These are phyloP conservation scores for Podaxis mareebaensis DNA, from an alignment of 768 basidiomycete species.

Conservation along the genomic window DNA sequence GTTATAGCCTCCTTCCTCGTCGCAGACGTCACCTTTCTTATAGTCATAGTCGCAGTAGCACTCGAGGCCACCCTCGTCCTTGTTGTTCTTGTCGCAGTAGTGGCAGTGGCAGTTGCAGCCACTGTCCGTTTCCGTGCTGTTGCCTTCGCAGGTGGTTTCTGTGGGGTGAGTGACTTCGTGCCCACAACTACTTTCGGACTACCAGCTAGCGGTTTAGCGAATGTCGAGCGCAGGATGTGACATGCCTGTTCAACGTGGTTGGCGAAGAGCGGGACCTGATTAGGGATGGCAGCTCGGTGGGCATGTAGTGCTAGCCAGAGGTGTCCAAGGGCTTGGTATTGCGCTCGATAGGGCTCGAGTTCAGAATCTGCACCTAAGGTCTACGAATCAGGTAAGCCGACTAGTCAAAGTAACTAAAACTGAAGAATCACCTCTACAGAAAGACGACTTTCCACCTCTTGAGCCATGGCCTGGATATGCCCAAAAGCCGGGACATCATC, in stretches of 20 bases:
- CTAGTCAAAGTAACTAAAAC: neutral
- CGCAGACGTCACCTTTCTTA: slow-evolving; percentile 24
- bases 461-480: slow-evolving; percentile 36
- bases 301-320: slow-evolving; percentile 74
- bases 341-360: slow-evolving; percentile 34
- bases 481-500: slow-evolving; percentile 29
- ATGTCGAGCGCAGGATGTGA: slow-evolving; percentile 34
- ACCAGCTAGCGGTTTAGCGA: neutral
- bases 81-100: slow-evolving; percentile 21
- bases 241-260: slow-evolving; percentile 58
- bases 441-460: slow-evolving; percentile 44
- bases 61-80: slow-evolving; percentile 17
- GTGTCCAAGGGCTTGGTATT: slow-evolving; percentile 57
- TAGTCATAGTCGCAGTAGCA: slow-evolving; percentile 27
- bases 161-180: slow-evolving; percentile 20
- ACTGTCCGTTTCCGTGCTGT: slow-evolving; percentile 5
- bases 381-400: slow-evolving; percentile 23
- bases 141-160: neutral
- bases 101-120: slow-evolving; percentile 15
- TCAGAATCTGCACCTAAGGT: slow-evolving; percentile 33
- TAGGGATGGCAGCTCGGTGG: slow-evolving; percentile 51
- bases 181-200: slow-evolving; percentile 23
- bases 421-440: slow-evolving; percentile 35
- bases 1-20: slow-evolving; percentile 38
- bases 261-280: slow-evolving; percentile 47